A percentile compares a stretch with the other conserved stretches of the same genome.
Conservation (phyloP, 164 flowering plant species). For the Amborella trichopoda region DNA sequence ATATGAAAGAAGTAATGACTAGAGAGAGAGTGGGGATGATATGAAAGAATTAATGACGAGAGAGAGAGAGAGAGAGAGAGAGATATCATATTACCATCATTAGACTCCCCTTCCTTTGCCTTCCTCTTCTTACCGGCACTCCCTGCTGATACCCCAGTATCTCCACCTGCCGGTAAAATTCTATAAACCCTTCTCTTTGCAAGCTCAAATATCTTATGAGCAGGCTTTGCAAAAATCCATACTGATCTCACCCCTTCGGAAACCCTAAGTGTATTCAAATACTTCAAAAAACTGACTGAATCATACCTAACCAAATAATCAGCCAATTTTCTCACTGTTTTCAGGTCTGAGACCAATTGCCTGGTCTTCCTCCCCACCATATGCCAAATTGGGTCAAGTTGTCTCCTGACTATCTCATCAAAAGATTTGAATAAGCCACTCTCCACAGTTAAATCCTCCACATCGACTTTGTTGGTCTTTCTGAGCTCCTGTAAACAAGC, state of each 20-base stretch:
- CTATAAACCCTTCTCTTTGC: conserved; percentile 90
- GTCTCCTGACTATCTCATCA: conserved; percentile 90
- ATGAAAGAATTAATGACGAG: no score
- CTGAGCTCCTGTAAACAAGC: conserved; percentile 97
- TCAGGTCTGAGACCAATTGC: conserved; percentile 93
- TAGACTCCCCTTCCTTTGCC: conserved; percentile 15
- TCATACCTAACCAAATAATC: conserved; percentile 98
- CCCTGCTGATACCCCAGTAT: conserved; percentile 12
- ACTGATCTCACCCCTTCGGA: conserved; percentile 93
- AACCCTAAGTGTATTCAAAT: conserved; percentile 86
- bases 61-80: neutral
- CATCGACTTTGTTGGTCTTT: conserved; percentile 95
- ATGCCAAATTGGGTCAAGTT: conserved; percentile 98
- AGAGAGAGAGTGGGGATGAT: neutral
- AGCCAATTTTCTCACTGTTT: conserved; percentile 78
- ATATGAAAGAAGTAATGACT: neutral
- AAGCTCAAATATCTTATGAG: conserved; percentile 89
- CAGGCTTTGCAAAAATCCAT: conserved; percentile 95
- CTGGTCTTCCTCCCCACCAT: conserved; percentile 85
- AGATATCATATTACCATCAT: neutral
- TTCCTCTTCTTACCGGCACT: conserved; percentile 48
- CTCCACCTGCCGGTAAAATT: conserved; percentile 36
- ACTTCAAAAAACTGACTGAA: conserved; percentile 90
- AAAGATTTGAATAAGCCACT: conserved; percentile 92
- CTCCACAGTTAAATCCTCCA: conserved; percentile 94